Percentiles rank a stretch among this genome's conserved stretches.
Evolutionary conservation across 2,329 filamentous ascomycete genomes (phyloP).

Genomic region (Fusarium sororula): DNA sequence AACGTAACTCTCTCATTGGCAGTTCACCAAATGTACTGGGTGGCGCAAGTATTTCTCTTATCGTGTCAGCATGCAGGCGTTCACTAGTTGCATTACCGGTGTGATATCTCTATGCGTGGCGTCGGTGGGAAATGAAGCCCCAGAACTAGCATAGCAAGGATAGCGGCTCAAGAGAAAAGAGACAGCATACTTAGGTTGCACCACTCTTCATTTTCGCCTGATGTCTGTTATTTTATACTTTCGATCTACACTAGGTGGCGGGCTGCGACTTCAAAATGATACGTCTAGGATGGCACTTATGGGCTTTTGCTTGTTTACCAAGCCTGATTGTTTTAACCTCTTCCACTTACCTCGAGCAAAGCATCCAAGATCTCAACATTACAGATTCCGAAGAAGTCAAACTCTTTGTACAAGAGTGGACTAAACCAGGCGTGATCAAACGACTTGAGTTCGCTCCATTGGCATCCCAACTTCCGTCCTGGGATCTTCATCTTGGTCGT

Average conservation of each 20-base stretch:
- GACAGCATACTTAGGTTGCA: neutral
- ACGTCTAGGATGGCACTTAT: neutral
- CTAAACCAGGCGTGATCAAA: neutral
- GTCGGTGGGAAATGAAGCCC: accelerated
- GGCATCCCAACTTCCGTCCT: neutral
- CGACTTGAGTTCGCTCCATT: neutral
- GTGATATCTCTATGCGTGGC: neutral
- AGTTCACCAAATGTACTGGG: accelerated
- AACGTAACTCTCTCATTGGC: accelerated
- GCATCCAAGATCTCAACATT: neutral
- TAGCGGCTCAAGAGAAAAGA: neutral
- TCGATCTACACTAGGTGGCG: too few relatives aligned
- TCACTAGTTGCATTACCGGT: neutral
- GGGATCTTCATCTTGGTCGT: neutral
- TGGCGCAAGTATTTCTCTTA: neutral
- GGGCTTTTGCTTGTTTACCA: neutral
- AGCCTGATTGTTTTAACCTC: neutral
- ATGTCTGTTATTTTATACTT: accelerated
- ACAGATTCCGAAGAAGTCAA: neutral
- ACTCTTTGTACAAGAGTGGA: neutral
- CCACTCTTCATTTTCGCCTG: accelerated
- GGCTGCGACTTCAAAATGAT: neutral
- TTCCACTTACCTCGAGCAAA: neutral
- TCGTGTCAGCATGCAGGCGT: neutral
- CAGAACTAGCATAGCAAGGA: too few relatives aligned